These are phyloP conservation scores for Chrysoporthe puriensis DNA, from an alignment of 2,329 filamentous ascomycete genomes.

Conservation along the genomic window DNA sequence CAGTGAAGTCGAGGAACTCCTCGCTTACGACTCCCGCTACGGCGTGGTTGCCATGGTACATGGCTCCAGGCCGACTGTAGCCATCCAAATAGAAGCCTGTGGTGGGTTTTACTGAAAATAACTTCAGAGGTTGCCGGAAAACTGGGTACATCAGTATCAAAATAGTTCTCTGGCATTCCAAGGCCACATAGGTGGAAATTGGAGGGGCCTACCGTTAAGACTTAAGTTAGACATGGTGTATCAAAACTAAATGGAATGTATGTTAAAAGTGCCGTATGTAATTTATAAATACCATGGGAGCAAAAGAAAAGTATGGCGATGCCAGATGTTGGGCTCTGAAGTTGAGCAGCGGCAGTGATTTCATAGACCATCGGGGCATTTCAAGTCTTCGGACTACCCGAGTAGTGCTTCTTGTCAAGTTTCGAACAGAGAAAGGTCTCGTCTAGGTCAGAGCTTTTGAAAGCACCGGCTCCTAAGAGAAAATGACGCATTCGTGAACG, in stretches of 20 bases:
- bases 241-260: conserved; percentile 7
- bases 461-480: no score
- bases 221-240: conserved; percentile 18
- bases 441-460: no score
- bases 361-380: no score
- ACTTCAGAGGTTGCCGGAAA: conserved; percentile 59
- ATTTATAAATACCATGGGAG: no score
- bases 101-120: conserved; percentile 60
- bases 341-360: no score
- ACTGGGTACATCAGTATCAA: conserved; percentile 41
- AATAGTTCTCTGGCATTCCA: background rate
- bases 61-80: conserved; percentile 57
- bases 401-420: no score
- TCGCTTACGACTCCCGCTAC: conserved; percentile 61
- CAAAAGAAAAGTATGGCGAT: no score
- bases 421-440: no score
- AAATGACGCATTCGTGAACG: background rate
- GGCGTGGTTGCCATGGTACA: conserved; percentile 63
- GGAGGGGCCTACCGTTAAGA: background rate
- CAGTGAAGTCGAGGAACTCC: conserved; percentile 65
- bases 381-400: no score
- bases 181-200: background rate
- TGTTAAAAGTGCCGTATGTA: background rate
- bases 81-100: conserved; percentile 66
- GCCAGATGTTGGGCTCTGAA: no score